These are phyloP conservation scores for Theileria parva DNA, from an alignment of 169 alveolate species.

Conservation along the genomic window DNA sequence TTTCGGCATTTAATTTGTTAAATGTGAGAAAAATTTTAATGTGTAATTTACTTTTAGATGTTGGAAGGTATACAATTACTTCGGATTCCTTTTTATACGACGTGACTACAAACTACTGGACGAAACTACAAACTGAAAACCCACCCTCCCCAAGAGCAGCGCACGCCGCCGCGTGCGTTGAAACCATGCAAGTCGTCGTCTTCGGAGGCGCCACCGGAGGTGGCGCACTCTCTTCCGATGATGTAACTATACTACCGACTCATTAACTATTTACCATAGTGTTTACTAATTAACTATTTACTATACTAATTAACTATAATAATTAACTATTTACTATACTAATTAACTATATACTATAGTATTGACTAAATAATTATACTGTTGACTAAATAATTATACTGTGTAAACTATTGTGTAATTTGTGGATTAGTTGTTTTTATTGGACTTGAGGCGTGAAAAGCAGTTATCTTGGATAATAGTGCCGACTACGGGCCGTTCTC, in stretches of 20 bases:
- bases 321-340: too few relatives aligned
- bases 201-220: slow-evolving; percentile 99
- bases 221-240: slow-evolving; percentile 96
- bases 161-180: slow-evolving; percentile 98
- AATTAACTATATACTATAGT: too few relatives aligned
- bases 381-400: too few relatives aligned
- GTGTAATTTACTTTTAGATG: slow-evolving; percentile 72
- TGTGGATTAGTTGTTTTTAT: slow-evolving; percentile 80
- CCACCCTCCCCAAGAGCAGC: slow-evolving; percentile 99
- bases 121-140: slow-evolving; percentile 83
- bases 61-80: slow-evolving; percentile 95
- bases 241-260: slow-evolving; percentile 20
- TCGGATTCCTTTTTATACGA: slow-evolving; percentile 93
- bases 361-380: too few relatives aligned
- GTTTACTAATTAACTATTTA: too few relatives aligned
- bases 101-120: slow-evolving; percentile 85
- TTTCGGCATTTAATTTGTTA: too few relatives aligned
- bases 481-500: slow-evolving; percentile 96
- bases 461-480: slow-evolving; percentile 95
- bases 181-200: slow-evolving; percentile 90
- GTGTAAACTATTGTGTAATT: too few relatives aligned
- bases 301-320: too few relatives aligned
- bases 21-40: neutral
- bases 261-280: too few relatives aligned
- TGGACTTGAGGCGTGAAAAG: slow-evolving; percentile 93